A percentile compares a stretch with the other conserved stretches of the same genome.
phyloP scores from a whole-genome alignment of 495 filamentous ascomycete genomes.

The Gamarada debralockiae region DNA sequence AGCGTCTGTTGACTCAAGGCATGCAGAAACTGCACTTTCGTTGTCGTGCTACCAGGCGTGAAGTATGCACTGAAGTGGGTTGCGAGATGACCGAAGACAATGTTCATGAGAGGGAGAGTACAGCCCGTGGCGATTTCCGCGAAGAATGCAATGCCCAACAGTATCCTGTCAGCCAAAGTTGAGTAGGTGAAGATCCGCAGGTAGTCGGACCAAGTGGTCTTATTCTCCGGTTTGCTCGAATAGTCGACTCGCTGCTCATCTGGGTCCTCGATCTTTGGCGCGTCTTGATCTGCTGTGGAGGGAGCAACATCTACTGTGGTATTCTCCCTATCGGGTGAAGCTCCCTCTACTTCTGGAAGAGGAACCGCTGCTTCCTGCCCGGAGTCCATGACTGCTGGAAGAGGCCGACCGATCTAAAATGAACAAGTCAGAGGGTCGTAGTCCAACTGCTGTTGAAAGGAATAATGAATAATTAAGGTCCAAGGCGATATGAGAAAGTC shows the following conservation, averaged over 20 bases:
- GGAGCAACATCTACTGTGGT: too few relatives aligned
- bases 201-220: constrained; percentile 46
- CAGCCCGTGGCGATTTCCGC: constrained; percentile 18
- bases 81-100: constrained; percentile 34
- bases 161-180: constrained; percentile 14
- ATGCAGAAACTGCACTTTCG: constrained; percentile 27
- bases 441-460: too few relatives aligned
- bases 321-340: too few relatives aligned
- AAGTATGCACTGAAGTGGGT: constrained; percentile 32
- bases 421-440: too few relatives aligned
- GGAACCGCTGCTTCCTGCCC: too few relatives aligned
- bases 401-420: too few relatives aligned
- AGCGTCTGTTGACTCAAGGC: constrained; percentile 32
- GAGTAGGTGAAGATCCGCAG: constrained; percentile 23
- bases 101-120: constrained; percentile 42
- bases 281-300: too few relatives aligned
- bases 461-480: too few relatives aligned
- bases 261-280: too few relatives aligned
- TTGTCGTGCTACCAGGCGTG: constrained; percentile 20
- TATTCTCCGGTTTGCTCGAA: constrained; percentile 58
- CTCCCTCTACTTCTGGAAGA: too few relatives aligned
- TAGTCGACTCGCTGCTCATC: constrained; percentile 11
- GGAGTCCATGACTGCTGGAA: too few relatives aligned
- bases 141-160: constrained; percentile 12
- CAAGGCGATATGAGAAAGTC: too few relatives aligned